A percentile compares a stretch with the other conserved stretches of the same genome.
Evolutionary conservation across 2,329 filamentous ascomycete genomes (phyloP).

Genomic region (Conoideocrella luteorostrata): DNA sequence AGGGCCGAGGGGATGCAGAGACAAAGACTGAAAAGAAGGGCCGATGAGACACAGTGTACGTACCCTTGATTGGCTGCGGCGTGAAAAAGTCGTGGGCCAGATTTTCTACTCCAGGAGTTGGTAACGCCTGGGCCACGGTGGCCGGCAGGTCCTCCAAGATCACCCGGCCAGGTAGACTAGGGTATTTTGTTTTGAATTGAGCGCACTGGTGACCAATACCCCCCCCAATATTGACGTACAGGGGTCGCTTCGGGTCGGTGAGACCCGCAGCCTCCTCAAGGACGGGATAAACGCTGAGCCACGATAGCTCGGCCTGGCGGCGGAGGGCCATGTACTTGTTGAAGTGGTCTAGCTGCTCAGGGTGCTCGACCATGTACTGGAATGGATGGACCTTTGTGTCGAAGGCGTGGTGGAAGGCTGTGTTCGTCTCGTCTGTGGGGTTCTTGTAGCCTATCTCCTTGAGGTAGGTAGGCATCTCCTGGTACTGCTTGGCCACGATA

Average conservation of each 20-base stretch:
- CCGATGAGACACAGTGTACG: too few species aligned
- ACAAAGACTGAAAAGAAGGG: too few species aligned
- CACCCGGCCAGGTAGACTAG: constrained; percentile 14
- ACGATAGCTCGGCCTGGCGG: constrained; percentile 11
- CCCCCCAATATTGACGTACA: constrained; percentile 19
- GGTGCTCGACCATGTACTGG: constrained; percentile 4
- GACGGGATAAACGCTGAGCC: constrained; percentile 18
- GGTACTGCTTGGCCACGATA: constrained; percentile 7
- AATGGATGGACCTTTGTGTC: background rate
- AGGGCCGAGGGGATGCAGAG: too few species aligned
- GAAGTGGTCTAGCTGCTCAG: constrained; percentile 13
- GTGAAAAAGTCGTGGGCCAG: constrained; percentile 22
- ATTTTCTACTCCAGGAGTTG: constrained; percentile 14
- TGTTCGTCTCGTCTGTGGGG: constrained; percentile 12
- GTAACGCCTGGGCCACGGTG: constrained; percentile 16
- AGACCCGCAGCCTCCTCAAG: constrained; percentile 3
- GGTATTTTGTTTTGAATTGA: constrained; percentile 15
- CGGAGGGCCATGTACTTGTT: constrained; percentile 17
- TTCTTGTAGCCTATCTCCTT: constrained; percentile 12
- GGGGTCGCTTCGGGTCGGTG: too few species aligned
- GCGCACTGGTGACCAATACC: constrained; percentile 18
- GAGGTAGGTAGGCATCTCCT: constrained; percentile 12
- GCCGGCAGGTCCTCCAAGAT: constrained; percentile 19
- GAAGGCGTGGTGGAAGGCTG: constrained; percentile 12
- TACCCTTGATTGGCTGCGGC: constrained; percentile 6